Percentiles rank a stretch among this genome's conserved stretches.
phyloP scores from a whole-genome alignment of 805 yeast genomes.

The Saccharomycopsis fermentans region DNA sequence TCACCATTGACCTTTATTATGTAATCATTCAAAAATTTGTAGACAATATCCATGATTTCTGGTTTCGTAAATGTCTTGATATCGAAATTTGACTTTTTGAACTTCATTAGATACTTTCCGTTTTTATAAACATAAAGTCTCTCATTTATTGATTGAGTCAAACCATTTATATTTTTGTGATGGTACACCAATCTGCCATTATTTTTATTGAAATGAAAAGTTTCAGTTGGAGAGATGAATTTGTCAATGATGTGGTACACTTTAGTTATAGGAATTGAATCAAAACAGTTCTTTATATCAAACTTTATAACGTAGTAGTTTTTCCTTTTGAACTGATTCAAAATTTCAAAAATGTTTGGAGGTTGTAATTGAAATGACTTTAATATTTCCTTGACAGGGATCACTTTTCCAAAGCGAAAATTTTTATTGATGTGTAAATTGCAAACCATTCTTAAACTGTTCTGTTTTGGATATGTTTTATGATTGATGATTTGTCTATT shows the following conservation, averaged over 20 bases:
- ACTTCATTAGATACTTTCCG: background rate
- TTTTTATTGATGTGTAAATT: constrained; percentile 35
- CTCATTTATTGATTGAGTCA: background rate
- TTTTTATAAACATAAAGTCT: constrained; percentile 4
- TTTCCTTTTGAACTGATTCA: constrained; percentile 14
- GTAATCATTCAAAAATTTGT: constrained; percentile 42
- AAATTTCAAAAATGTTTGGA: constrained; percentile 5
- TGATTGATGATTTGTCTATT: constrained; percentile 4
- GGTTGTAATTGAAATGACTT: constrained; percentile 4
- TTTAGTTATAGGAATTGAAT: constrained; percentile 43
- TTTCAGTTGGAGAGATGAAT: background rate
- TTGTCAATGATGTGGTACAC: constrained; percentile 1
- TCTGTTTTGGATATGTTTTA: constrained; percentile 45
- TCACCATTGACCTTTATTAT: constrained; percentile 30
- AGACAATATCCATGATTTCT: constrained; percentile 37
- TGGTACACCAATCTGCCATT: constrained; percentile 10
- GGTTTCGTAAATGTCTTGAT: constrained; percentile 26
- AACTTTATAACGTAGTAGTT: constrained; percentile 45
- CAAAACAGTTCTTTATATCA: constrained; percentile 72
- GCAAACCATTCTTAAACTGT: constrained; percentile 48
- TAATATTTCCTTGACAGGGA: constrained; percentile 9
- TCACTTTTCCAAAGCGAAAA: background rate
- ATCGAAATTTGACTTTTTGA: constrained; percentile 14
- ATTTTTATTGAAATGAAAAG: background rate
- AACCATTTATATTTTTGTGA: constrained; percentile 15